Base-by-base conservation (phyloP, 331 rosid species). In the Malus hybrid region DNA sequence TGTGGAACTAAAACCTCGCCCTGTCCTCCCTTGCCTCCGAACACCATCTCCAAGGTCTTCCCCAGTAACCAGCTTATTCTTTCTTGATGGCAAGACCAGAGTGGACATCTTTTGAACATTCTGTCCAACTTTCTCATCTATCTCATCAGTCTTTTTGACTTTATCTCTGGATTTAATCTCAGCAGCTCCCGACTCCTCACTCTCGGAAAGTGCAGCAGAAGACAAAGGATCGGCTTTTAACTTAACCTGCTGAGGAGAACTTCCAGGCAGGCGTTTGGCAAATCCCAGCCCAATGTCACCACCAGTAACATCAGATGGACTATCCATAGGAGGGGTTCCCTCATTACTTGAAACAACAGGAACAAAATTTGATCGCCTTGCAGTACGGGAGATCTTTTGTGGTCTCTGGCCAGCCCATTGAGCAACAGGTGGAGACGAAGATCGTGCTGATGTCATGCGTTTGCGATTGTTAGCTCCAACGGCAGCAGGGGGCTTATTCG, bases 11-110 rank as follows among this genome's bases (percentile, higher is more conserved):
- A 82, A 82, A 74, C 90, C 81, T 20, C 97, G 86, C 22, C 93
- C 93, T 50, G 91, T 88, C 86, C 96, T 93, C 75, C 98, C 98
- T 86, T 91, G 96, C 90, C 97, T 88, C 79, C 92, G 88, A 78
- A 88, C 87, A 82, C 97, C 96, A 83, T 93, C 97, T 81, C 93
- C 96, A 82, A 86, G 84, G 77, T 91, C 98, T 81, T 91, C 98
- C 74, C 91, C 91, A 65, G 85, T 74, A 74, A 84, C 85, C 67
- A 76, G 81, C 87, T 86, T 93, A 83, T 85, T 91, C 85, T 89
- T 93, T 85, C 93, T 89, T 62, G 88, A 78, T 20, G 93, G 77
- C 70, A 84, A 80, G 71, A 86, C 84, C 76, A 91, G 24, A 63
- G 83, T 39, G 44, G 96, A 85, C 67, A 82, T 84, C 83, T 93